Percentiles rank a stretch among this genome's conserved stretches.
Evolutionary conservation across 768 basidiomycete species (phyloP).

Genomic region (Tylopilus felleus): DNA sequence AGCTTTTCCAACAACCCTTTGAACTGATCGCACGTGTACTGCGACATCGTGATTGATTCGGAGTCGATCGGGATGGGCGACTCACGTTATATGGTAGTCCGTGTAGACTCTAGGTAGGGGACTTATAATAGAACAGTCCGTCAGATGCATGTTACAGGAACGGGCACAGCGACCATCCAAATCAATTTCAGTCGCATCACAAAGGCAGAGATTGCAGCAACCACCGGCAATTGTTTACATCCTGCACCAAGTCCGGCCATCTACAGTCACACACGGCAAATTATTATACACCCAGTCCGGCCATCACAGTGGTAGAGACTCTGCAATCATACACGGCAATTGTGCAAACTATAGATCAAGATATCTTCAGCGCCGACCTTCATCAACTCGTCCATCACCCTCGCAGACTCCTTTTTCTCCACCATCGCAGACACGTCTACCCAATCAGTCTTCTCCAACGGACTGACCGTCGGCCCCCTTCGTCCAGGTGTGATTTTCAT

Average conservation of each 20-base stretch:
- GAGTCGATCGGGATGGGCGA: neutral
- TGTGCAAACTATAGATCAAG: conserved; percentile 84
- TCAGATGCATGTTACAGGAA: too few relatives aligned
- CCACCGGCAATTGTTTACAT: neutral
- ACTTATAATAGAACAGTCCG: neutral
- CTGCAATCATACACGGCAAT: conserved; percentile 73
- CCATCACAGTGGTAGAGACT: neutral
- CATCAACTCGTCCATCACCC: conserved; percentile 85
- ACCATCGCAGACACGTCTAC: conserved; percentile 93
- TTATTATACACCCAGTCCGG: too few relatives aligned
- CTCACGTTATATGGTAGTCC: neutral
- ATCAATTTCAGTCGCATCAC: too few relatives aligned
- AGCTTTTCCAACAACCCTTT: conserved; percentile 75
- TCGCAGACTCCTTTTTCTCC: conserved; percentile 73
- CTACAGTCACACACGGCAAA: too few relatives aligned
- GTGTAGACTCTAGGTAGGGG: too few relatives aligned
- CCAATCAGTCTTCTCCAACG: conserved; percentile 83
- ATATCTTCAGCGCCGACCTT: conserved; percentile 87
- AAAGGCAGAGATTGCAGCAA: too few relatives aligned
- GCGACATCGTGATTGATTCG: conserved; percentile 18
- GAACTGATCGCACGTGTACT: conserved; percentile 54
- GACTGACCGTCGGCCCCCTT: conserved; percentile 82
- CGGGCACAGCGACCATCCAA: too few relatives aligned
- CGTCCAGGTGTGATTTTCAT: conserved; percentile 81
- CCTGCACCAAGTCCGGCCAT: too few relatives aligned